Conservation (phyloP, 257 asterid species). For the Lantana camara region DNA sequence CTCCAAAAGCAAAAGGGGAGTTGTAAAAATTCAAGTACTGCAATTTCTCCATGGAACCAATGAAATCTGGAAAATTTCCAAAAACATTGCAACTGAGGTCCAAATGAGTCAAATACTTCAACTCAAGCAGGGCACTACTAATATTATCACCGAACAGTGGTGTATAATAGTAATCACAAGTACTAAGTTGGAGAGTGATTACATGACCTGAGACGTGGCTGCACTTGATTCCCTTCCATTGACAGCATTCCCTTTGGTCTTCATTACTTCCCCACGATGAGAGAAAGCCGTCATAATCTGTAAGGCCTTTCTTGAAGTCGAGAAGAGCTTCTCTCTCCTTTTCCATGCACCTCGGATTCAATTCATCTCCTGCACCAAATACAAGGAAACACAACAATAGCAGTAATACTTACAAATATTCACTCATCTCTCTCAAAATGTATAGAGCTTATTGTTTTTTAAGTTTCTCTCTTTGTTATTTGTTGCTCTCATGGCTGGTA, state of each 20-base stretch:
- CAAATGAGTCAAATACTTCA: slow-evolving; percentile 17
- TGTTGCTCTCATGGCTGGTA: too few species aligned
- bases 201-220: too few species aligned
- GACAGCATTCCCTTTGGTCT: slow-evolving; percentile 15
- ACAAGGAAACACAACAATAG: not conserved
- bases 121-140: slow-evolving; percentile 26
- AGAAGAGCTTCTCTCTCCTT: slow-evolving; percentile 31
- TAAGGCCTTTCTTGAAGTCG: slow-evolving; percentile 21
- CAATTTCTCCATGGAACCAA: too few species aligned
- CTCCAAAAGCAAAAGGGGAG: too few species aligned
- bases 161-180: not conserved
- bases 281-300: not conserved
- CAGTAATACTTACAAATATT: too few species aligned
- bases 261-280: slow-evolving; percentile 22
- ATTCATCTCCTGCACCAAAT: not conserved
- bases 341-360: not conserved
- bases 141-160: slow-evolving; percentile 31
- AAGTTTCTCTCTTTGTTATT: too few species aligned
- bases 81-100: slow-evolving; percentile 26
- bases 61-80: slow-evolving; percentile 8
- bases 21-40: too few species aligned
- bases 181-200: too few species aligned
- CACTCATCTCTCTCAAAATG: too few species aligned
- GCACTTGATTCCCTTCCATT: too few species aligned
- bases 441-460: too few species aligned